Evolutionary conservation across 176 grass and related monocot species (phyloP).

Genomic region (Carex parvula): DNA sequence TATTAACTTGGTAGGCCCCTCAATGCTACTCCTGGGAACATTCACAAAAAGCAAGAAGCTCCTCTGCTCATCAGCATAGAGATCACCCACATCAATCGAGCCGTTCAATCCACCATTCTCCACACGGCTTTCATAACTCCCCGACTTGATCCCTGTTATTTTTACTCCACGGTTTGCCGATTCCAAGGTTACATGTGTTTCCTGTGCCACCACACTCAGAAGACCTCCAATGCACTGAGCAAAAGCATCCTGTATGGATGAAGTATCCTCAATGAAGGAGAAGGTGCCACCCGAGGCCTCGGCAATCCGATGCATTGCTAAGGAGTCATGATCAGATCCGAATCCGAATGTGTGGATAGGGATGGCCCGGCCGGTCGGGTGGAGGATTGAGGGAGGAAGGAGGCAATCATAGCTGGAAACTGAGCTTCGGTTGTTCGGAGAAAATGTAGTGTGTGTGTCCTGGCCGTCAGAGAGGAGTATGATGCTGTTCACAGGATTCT

Average conservation of each 20-base stretch:
- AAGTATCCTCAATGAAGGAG: constrained; percentile 62
- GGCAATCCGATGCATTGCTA: constrained; percentile 51
- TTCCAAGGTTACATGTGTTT: constrained; percentile 18
- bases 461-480: constrained; percentile 76
- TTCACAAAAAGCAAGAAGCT: constrained; percentile 47
- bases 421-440: not conserved
- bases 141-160: constrained; percentile 37
- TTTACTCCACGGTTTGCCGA: constrained; percentile 23
- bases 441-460: constrained; percentile 31
- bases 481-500: constrained; percentile 63
- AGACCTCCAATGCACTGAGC: constrained; percentile 79
- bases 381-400: constrained; percentile 33
- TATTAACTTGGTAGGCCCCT: constrained; percentile 27
- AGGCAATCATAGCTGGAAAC: constrained; percentile 38
- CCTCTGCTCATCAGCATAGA: constrained; percentile 62
- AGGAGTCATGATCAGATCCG: constrained; percentile 63
- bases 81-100: constrained; percentile 34
- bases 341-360: constrained; percentile 77
- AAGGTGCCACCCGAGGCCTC: constrained; percentile 59
- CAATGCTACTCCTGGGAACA: constrained; percentile 15
- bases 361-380: not conserved
- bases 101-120: constrained; percentile 29
- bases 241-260: constrained; percentile 60
- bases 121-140: constrained; percentile 47
- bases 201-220: constrained; percentile 52